phyloP scores from a whole-genome alignment of 2,329 filamentous ascomycete genomes.

The Pestalotiopsis sp. region DNA sequence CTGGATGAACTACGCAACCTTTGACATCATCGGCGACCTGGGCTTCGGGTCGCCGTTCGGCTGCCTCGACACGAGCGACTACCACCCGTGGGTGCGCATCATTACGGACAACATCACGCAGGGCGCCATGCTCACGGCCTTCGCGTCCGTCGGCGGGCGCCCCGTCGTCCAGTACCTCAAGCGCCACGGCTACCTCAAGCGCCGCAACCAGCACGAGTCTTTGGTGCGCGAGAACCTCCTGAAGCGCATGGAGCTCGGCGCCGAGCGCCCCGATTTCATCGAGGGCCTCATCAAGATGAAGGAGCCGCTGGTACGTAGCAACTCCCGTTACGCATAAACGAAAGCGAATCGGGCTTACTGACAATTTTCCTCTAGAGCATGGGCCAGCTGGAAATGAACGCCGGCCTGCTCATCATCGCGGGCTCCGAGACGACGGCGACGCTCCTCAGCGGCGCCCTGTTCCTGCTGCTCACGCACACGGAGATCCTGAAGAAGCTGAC shows the following conservation, averaged over 20 bases:
- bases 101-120: slow-evolving; percentile 32
- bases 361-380: background rate
- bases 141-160: slow-evolving; percentile 22
- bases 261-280: slow-evolving; percentile 35
- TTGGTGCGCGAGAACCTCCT: slow-evolving; percentile 27
- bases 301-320: slow-evolving; percentile 24
- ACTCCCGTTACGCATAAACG: no score
- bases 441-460: slow-evolving; percentile 41
- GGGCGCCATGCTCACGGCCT: slow-evolving; percentile 20
- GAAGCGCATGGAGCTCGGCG: slow-evolving; percentile 30
- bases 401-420: slow-evolving; percentile 42
- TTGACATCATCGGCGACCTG: slow-evolving; percentile 50
- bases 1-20: slow-evolving; percentile 44
- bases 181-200: slow-evolving; percentile 16
- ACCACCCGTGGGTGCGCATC: slow-evolving; percentile 37
- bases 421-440: slow-evolving; percentile 56
- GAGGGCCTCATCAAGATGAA: slow-evolving; percentile 33
- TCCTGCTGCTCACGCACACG: slow-evolving; percentile 42
- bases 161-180: slow-evolving; percentile 21
- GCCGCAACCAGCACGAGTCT: slow-evolving; percentile 24
- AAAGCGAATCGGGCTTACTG: no score
- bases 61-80: slow-evolving; percentile 35
- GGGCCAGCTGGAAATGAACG: slow-evolving; percentile 25
- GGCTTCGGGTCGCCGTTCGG: slow-evolving; percentile 47
- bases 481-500: slow-evolving; percentile 34